A percentile compares a stretch with the other conserved stretches of the same genome.
phyloP scores from a whole-genome alignment of 768 basidiomycete genomes.

The Trametes maxima region DNA sequence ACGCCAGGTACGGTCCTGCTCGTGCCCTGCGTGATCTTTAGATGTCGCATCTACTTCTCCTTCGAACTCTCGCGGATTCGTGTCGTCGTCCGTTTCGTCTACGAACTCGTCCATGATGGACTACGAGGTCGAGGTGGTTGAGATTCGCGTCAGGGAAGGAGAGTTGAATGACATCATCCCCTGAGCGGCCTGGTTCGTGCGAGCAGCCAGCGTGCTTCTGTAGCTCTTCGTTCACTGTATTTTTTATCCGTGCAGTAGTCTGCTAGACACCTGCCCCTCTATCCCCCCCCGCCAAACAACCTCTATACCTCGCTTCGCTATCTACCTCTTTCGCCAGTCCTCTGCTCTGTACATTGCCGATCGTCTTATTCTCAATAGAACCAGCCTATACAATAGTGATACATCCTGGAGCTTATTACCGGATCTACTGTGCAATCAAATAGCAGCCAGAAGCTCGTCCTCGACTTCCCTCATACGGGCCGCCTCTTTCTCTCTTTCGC shows the following conservation, averaged over 20 bases:
- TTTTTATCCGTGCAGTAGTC: neutral
- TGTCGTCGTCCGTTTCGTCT: conserved; percentile 70
- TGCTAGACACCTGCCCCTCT: conserved; percentile 17
- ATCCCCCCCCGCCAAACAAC: conserved; percentile 6
- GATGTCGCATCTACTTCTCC: conserved; percentile 86
- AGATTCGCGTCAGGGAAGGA: conserved; percentile 80
- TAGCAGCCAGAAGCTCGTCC: conserved; percentile 59
- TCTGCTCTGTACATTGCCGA: conserved; percentile 18
- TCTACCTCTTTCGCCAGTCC: neutral
- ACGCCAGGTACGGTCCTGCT: conserved; percentile 17
- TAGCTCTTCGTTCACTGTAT: conserved; percentile 17
- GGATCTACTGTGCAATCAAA: conserved; percentile 23
- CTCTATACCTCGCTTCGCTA: conserved; percentile 17
- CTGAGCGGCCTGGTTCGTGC: conserved; percentile 26
- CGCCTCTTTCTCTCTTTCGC: conserved; percentile 52
- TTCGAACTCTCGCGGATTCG: conserved; percentile 65
- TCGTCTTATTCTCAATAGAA: conserved; percentile 3
- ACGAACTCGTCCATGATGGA: conserved; percentile 67
- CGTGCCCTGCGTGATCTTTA: conserved; percentile 33
- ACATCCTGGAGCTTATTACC: conserved; percentile 8
- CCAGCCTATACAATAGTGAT: conserved; percentile 8
- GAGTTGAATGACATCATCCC: conserved; percentile 81
- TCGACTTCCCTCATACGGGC: conserved; percentile 63
- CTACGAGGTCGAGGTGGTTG: conserved; percentile 86
- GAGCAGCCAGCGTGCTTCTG: conserved; percentile 8